Conservation (phyloP, 306 rosid genomes). For the Boehmeria nivea region DNA sequence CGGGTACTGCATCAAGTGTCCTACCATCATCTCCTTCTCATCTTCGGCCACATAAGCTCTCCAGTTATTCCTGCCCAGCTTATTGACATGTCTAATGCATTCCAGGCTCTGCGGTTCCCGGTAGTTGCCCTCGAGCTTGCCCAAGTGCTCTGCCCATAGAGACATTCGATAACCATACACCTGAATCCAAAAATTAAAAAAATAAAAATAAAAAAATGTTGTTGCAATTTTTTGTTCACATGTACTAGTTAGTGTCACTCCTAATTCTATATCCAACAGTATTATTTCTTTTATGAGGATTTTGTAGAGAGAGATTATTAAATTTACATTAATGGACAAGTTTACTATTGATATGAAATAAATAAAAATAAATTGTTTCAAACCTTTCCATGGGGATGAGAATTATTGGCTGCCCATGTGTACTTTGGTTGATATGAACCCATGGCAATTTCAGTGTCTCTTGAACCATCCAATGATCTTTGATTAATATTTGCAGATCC, state of each 20-base stretch:
- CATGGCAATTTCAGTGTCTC: constrained; percentile 76
- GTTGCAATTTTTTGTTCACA: too few species aligned
- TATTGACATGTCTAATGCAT: constrained; percentile 36
- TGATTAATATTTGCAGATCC: constrained; percentile 81
- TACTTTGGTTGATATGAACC: constrained; percentile 72
- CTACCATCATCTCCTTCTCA: constrained; percentile 32
- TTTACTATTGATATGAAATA: too few species aligned
- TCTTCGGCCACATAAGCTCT: constrained; percentile 40
- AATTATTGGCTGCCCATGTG: constrained; percentile 42
- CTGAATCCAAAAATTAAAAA: too few species aligned
- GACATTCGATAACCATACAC: constrained; percentile 72
- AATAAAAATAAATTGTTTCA: not conserved
- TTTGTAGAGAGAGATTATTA: too few species aligned
- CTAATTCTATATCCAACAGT: too few species aligned
- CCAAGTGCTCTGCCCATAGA: constrained; percentile 63
- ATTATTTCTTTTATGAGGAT: too few species aligned
- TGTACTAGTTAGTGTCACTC: too few species aligned
- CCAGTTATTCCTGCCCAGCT: constrained; percentile 48
- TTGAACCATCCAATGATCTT: constrained; percentile 74
- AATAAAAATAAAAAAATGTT: too few species aligned
- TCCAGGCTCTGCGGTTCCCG: constrained; percentile 39
- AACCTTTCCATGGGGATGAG: constrained; percentile 72
- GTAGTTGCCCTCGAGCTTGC: constrained; percentile 30
- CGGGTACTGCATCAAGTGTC: constrained; percentile 63
- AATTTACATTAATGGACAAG: too few species aligned